Base-by-base conservation (phyloP, 2,329 filamentous ascomycete species). In the Phoma sp. region DNA sequence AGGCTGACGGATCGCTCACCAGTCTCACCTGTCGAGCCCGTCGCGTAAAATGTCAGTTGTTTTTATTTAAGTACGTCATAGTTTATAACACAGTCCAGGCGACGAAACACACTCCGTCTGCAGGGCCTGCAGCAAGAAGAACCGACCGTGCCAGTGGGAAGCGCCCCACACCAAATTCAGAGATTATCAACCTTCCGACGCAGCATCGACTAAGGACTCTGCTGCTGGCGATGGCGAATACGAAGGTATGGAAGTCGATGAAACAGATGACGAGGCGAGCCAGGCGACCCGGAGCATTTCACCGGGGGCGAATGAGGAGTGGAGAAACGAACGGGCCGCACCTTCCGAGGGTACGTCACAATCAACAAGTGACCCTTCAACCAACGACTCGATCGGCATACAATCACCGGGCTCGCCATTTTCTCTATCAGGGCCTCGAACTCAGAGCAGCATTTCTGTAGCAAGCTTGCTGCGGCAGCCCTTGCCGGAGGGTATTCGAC, bases 121-220 rank as follows among this genome's bases (percentile, higher is more conserved):
- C 53, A 69, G 65, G 18, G 66, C 67, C n/a, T 73, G 69, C 49
- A 58, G 56, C 39, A 73, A 69, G 47, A 73, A 71, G 32, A 68
- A 64, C 15, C 64, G 69, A 6, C 60, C 64, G 11, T 72, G 69
- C 46, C 61, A 66, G 28, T 72, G 69, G 69, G 67, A 70, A 37
- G 49, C 66, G 17, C 61, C 64, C 1, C 60, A 68, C 45, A 63
- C 59, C 18, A 65, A 55, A 40, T 70, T 72, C 49, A 67, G 61
- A 28, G 61, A 60, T 21, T 71, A 70, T 36, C 63, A 63, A 34
- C 68, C 68, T 5, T 30, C 40, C 10, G 56, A 59, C 9, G 53
- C 53, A 17, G 61, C 56, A 2, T 61, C 66, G 6, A 65, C 49
- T 45, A 61, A 50, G 15, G n/a, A n/a, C n/a, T 53, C 54, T 20